Evolutionary conservation across 2,329 filamentous ascomycete genomes (phyloP).

Genomic region (Neophaeococcomyces mojaviensis): DNA sequence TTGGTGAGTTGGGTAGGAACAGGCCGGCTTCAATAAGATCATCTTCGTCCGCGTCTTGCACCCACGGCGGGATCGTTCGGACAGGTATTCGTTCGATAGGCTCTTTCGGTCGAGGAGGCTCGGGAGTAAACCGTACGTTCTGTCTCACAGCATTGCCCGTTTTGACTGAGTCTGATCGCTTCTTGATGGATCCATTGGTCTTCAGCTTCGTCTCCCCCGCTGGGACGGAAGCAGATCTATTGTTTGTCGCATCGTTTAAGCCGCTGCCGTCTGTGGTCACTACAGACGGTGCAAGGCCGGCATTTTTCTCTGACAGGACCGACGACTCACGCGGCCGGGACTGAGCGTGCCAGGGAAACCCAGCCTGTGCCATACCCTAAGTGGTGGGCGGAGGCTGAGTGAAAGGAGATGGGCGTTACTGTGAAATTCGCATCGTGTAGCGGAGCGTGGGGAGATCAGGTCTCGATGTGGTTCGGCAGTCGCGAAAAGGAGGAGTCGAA

Average conservation of each 20-base stretch:
- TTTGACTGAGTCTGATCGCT: conserved; percentile 8
- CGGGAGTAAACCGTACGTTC: background rate
- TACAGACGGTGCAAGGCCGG: background rate
- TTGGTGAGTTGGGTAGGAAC: conserved; percentile 30
- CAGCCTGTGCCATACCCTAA: conserved; percentile 13
- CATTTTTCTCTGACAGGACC: conserved; percentile 14
- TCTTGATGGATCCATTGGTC: conserved; percentile 1
- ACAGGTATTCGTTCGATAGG: conserved; percentile 4
- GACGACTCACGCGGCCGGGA: conserved; percentile 1
- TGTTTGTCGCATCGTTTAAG: background rate
- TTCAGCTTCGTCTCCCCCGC: background rate
- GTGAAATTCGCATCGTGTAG: conserved; percentile 1
- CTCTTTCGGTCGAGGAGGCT: conserved; percentile 4
- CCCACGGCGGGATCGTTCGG: conserved; percentile 28
- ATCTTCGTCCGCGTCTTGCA: conserved; percentile 35
- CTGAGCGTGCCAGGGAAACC: conserved; percentile 19
- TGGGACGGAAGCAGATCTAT: background rate
- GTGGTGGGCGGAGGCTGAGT: background rate
- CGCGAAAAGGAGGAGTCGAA: too few relatives aligned
- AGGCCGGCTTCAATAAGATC: conserved; percentile 30
- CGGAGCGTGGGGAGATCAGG: too few relatives aligned
- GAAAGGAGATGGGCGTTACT: background rate
- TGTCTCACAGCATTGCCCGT: background rate
- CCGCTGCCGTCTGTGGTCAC: background rate
- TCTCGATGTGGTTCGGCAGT: too few relatives aligned